A percentile compares a stretch with the other conserved stretches of the same genome.
Conservation (phyloP, 495 filamentous ascomycete species). For the Tetracladium setigerum region DNA sequence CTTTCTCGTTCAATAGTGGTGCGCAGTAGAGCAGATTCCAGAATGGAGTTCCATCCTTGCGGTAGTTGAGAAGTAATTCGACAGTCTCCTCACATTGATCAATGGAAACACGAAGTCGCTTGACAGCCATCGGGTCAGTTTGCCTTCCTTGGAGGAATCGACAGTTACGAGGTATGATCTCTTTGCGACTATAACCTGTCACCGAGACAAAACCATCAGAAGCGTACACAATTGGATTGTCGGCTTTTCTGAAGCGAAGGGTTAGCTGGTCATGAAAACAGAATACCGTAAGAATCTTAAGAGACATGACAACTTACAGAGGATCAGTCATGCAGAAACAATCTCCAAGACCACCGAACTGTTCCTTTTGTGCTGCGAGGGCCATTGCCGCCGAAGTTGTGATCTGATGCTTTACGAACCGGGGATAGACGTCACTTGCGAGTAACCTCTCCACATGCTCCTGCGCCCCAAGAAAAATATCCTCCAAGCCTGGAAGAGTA, state of each 20-base stretch:
- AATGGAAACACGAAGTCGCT: slow-evolving; percentile 34
- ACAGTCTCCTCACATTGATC: slow-evolving; percentile 34
- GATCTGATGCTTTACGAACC: slow-evolving; percentile 31
- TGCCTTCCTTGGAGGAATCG: slow-evolving; percentile 41
- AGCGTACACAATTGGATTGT: slow-evolving; percentile 43
- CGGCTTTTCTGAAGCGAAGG: slow-evolving; percentile 23
- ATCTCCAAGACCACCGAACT: slow-evolving; percentile 33
- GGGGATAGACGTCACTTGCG: slow-evolving; percentile 5
- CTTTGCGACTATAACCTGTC: slow-evolving; percentile 37
- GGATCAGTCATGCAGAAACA: slow-evolving; percentile 39
- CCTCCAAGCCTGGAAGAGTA: slow-evolving; percentile 29
- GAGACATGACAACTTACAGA: slow-evolving; percentile 10
- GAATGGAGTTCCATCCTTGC: slow-evolving; percentile 43
- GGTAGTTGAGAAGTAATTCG: slow-evolving; percentile 45
- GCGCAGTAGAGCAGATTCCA: slow-evolving; percentile 49
- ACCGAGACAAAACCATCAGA: slow-evolving; percentile 44
- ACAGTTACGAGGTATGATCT: slow-evolving; percentile 42
- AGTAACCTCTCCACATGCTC: slow-evolving; percentile 13
- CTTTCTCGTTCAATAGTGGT: slow-evolving; percentile 36
- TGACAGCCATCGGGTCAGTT: slow-evolving; percentile 33
- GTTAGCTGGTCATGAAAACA: not conserved
- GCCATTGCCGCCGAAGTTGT: slow-evolving; percentile 31
- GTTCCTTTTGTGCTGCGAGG: slow-evolving; percentile 25
- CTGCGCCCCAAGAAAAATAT: slow-evolving; percentile 30
- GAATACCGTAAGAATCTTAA: not conserved